Evolutionary conservation across 1,284 basidiomycete species (phyloP).

Genomic region (Malassezia nana): DNA sequence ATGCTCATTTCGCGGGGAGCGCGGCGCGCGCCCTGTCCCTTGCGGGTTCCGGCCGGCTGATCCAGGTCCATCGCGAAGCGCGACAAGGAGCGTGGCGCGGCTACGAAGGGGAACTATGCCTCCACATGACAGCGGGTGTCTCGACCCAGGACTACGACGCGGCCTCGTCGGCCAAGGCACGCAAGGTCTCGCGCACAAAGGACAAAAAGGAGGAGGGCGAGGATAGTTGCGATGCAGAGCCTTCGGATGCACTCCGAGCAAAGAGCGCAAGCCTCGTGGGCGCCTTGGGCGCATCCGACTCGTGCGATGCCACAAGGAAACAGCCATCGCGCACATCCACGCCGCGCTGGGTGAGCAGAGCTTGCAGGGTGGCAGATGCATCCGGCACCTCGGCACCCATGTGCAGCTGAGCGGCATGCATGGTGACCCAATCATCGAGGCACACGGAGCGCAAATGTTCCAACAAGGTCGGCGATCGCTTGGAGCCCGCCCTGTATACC

Average conservation of each 20-base stretch:
- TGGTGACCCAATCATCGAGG: constrained; percentile 10
- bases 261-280: background rate
- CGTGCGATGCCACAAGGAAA: constrained; percentile 6
- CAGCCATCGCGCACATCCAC: constrained; percentile 1
- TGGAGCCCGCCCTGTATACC: background rate
- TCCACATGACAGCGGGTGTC: background rate
- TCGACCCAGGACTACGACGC: background rate
- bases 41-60: constrained; percentile 11
- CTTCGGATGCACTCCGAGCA: background rate
- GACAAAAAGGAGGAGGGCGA: background rate
- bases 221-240: too few relatives aligned
- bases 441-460: background rate
- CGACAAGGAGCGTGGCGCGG: constrained; percentile 1
- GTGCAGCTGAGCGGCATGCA: background rate
- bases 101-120: background rate
- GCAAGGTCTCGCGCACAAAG: background rate
- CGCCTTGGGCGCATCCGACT: background rate
- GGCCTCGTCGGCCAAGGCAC: background rate
- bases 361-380: background rate
- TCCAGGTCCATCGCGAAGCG: constrained; percentile 16
- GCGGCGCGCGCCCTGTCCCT: background rate
- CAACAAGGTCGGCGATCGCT: constrained; percentile 1
- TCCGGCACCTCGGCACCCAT: background rate
- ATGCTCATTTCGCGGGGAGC: constrained; percentile 24
- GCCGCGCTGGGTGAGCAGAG: background rate